phyloP scores from a whole-genome alignment of 768 basidiomycete species.

The Termitomyces sp. region DNA sequence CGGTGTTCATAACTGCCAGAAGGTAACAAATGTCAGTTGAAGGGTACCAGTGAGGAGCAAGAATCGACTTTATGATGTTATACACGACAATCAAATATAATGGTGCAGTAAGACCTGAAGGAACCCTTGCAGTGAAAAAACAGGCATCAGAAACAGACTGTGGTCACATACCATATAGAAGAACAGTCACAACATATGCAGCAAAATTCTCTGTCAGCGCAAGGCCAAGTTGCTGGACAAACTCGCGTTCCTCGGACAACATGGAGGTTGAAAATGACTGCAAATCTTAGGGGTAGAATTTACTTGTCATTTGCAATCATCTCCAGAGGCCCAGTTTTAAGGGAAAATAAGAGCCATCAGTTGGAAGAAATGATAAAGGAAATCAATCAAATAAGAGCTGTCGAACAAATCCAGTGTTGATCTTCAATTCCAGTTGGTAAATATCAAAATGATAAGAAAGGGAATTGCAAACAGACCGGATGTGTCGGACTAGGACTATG shows the following conservation, averaged over 20 bases:
- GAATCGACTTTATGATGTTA: neutral
- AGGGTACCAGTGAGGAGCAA: neutral
- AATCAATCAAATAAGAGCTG: no score
- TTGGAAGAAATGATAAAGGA: no score
- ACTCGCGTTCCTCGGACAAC: neutral
- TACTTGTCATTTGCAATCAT: no score
- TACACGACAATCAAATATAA: neutral
- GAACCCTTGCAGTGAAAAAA: neutral
- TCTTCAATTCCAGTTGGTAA: no score
- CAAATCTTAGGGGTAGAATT: neutral
- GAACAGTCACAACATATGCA: neutral
- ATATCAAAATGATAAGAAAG: no score
- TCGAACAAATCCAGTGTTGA: no score
- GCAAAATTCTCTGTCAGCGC: neutral
- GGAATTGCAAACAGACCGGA: no score
- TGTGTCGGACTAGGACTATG: no score
- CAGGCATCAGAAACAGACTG: neutral
- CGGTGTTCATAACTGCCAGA: neutral
- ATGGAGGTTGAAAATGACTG: neutral
- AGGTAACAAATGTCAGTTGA: neutral
- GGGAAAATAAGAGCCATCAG: no score
- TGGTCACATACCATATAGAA: neutral
- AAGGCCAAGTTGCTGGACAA: neutral
- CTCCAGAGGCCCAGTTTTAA: no score
- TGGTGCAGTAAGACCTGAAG: neutral